Evolutionary conservation across 2,329 filamentous ascomycete genomes (phyloP).

Genomic region (Hymenoscyphus albidus): DNA sequence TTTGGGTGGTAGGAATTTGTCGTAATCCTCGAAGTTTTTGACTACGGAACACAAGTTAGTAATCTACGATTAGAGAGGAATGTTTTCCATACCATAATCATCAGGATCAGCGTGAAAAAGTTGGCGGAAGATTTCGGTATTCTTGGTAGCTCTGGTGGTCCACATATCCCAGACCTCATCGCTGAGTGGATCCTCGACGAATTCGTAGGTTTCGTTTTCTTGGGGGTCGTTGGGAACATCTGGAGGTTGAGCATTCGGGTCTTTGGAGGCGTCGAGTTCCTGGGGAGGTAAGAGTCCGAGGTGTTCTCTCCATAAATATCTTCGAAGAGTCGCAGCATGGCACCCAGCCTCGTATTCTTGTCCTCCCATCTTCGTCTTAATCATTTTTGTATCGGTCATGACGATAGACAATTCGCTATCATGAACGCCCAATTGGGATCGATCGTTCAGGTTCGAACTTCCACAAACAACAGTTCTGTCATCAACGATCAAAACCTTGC

Average conservation of each 20-base stretch:
- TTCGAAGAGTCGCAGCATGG: constrained; percentile 75
- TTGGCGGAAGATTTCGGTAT: constrained; percentile 73
- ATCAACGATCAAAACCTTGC: constrained; percentile 85
- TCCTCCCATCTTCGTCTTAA: constrained; percentile 76
- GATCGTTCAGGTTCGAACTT: constrained; percentile 88
- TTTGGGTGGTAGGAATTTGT: constrained; percentile 67
- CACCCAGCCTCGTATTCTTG: constrained; percentile 72
- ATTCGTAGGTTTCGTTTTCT: constrained; percentile 56
- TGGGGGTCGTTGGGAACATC: constrained; percentile 64
- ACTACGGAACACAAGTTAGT: constrained; percentile 44
- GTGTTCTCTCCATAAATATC: constrained; percentile 87
- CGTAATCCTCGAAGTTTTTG: constrained; percentile 86
- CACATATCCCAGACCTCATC: constrained; percentile 66
- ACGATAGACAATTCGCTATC: constrained; percentile 89
- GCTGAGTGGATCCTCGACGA: constrained; percentile 68
- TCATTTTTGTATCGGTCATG: constrained; percentile 73
- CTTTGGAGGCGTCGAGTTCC: constrained; percentile 59
- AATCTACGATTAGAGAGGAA: constrained; percentile 5
- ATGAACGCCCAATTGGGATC: constrained; percentile 80
- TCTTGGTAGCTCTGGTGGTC: constrained; percentile 64
- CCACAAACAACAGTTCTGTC: constrained; percentile 82
- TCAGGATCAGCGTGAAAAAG: constrained; percentile 88
- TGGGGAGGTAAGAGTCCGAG: constrained; percentile 76
- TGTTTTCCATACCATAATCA: constrained; percentile 58
- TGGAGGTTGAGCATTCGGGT: constrained; percentile 72